Evolutionary conservation across 192 early-diverging fungal species (phyloP), one percentile per base, ranked within the genome.

Genomic region (Rhizoclosmatium sp.): DNA sequence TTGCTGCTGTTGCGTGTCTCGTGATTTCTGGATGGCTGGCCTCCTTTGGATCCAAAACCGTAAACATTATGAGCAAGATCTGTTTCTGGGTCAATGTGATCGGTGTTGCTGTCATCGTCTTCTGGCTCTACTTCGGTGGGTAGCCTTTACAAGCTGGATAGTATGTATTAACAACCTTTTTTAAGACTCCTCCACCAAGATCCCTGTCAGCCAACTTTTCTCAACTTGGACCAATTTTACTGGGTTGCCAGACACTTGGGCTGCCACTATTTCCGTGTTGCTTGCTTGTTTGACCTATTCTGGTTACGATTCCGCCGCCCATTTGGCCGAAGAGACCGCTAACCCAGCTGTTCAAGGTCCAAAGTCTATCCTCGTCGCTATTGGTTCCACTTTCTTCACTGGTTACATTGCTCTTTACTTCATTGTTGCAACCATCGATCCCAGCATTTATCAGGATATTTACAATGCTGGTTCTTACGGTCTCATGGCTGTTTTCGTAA

Each of bases 321-420:
- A 79, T 4, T 60, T 79, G 3, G 78, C 78, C 23, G 78, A 79
- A 71, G 78, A 79, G 61, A 79, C 78, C 19, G 47, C 4, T 3
- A 79, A 79, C 61, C 69, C 70, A 9, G 68, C 78, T 21, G 47
- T 72, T 4, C 68, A 71, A 51, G 78, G 78, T 5, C 78, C 78
- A 3, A 21, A 47, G 2, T 73, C 69, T 5, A 79, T 79, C 61
- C 45, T 3, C 3, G 46, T 47, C 47, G 78, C 78, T 3, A 79
- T 79, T 10, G 16, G 31, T 40, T 54, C 59, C 2, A 79, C 78
- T 16, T 79, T 79, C 62, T 16, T 79, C 42, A 46, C 59, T 2
- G 78, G 78, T 12, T 79, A 73, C 70, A 49, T 79, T 65, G 78
- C 78, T 59, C 78, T 79, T 46, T 72, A 72, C 47, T 71, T 78